A percentile compares a stretch with the other conserved stretches of the same genome.
phyloP scores from a whole-genome alignment of 176 grass and related monocot genomes.

The Triticum aestivum region IWGSC_CS_RefSeq_v2.1 NC_057795.1:499991249-499991748 shows the following conservation, averaged over 20 bases:
- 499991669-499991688: background rate
- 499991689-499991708: background rate
- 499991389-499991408: slow-evolving; percentile 83
- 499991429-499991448: slow-evolving; percentile 80
- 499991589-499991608: slow-evolving; percentile 95
- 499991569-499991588: slow-evolving; percentile 84
- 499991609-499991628: slow-evolving; percentile 32
- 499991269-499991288: too few species aligned
- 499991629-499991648: background rate
- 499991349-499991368: slow-evolving; percentile 65
- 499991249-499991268: background rate
- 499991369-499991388: slow-evolving; percentile 60
- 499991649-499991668: background rate
- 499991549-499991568: slow-evolving; percentile 66
- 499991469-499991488: slow-evolving; percentile 84
- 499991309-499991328: slow-evolving; percentile 64
- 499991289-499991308: slow-evolving; percentile 27
- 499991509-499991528: slow-evolving; percentile 43
- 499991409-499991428: slow-evolving; percentile 47
- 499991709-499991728: background rate
- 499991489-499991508: slow-evolving; percentile 90
- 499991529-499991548: slow-evolving; percentile 53
- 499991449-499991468: slow-evolving; percentile 83
- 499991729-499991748: background rate
- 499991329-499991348: slow-evolving; percentile 66